Conservation (phyloP, 1,139 yeast species). For the Candida pseudocylindracea region DNA sequence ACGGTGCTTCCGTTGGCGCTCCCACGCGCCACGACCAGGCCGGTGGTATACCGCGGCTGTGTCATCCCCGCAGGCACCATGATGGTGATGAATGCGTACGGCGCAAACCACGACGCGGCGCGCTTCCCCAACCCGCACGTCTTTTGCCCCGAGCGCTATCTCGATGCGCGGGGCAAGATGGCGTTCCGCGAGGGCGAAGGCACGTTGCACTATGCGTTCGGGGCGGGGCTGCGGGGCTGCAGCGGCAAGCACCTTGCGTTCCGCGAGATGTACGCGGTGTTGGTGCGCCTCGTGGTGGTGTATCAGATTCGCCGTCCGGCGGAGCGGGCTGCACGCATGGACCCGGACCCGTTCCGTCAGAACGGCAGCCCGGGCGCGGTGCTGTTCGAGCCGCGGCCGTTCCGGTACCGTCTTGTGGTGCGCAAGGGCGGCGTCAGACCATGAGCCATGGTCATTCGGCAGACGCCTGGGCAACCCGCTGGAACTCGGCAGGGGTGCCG, state of each 20-base stretch:
- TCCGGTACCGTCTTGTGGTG: slow-evolving; percentile 2
- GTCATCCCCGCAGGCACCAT: slow-evolving; percentile 32
- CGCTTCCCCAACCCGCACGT: slow-evolving; percentile 23
- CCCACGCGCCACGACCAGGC: slow-evolving; percentile 36
- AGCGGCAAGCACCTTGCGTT: slow-evolving; percentile 41
- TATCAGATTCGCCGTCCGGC: slow-evolving; percentile 7
- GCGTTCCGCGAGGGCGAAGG: slow-evolving; percentile 1
- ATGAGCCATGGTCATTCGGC: too few species aligned
- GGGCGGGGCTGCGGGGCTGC: slow-evolving; percentile 51
- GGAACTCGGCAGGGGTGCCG: too few species aligned
- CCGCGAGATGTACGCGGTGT: slow-evolving; percentile 30
- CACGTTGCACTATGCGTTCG: slow-evolving; percentile 33
- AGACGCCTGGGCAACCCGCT: too few species aligned
- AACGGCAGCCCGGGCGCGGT: slow-evolving; percentile 29
- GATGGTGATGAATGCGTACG: slow-evolving; percentile 43
- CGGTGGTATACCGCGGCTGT: slow-evolving; percentile 14
- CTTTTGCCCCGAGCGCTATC: slow-evolving; percentile 39
- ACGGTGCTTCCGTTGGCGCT: slow-evolving; percentile 47
- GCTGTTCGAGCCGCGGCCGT: slow-evolving; percentile 33
- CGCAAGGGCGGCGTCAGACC: too few species aligned
- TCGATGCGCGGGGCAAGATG: slow-evolving; percentile 7
- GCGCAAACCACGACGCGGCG: slow-evolving; percentile 41
- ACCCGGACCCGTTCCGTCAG: slow-evolving; percentile 21
- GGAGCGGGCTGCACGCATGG: slow-evolving; percentile 10
- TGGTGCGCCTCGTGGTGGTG: slow-evolving; percentile 11